These are phyloP conservation scores for Erodium maritimum DNA, from an alignment of 345 rosid species.

Conservation along the genomic window DNA sequence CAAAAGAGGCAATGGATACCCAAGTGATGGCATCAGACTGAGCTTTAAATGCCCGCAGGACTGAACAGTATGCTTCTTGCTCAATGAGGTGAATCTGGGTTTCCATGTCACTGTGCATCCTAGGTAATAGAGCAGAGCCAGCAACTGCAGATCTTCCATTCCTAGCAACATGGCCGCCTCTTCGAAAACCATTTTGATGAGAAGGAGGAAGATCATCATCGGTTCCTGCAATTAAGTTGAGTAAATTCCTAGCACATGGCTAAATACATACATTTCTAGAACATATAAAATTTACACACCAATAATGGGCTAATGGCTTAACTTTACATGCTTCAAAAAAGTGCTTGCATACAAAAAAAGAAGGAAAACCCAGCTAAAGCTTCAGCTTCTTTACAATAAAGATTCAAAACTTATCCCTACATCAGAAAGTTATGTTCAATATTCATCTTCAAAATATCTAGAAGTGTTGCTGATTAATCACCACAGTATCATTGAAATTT, in stretches of 20 bases:
- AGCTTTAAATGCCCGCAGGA: slow-evolving; percentile 93
- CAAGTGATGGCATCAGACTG: slow-evolving; percentile 96
- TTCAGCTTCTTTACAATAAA: not conserved
- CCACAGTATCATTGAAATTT: not conserved
- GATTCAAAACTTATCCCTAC: not conserved
- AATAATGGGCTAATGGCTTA: not conserved
- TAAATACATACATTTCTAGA: not conserved
- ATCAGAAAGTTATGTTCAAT: not conserved
- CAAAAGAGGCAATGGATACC: slow-evolving; percentile 32
- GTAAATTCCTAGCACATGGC: not conserved
- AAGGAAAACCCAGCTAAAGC: not conserved
- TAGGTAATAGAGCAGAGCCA: slow-evolving; percentile 46
- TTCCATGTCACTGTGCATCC: slow-evolving; percentile 78
- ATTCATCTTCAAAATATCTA: not conserved
- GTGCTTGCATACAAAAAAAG: not conserved
- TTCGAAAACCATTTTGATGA: slow-evolving; percentile 76
- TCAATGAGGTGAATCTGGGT: slow-evolving; percentile 81
- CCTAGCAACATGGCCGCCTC: slow-evolving; percentile 56
- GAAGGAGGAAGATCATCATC: slow-evolving; percentile 98
- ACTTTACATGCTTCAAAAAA: not conserved
- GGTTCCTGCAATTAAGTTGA: slow-evolving; percentile 52
- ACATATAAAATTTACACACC: not conserved
- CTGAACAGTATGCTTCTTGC: slow-evolving; percentile 82
- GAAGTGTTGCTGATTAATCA: not conserved
- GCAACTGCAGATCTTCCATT: slow-evolving; percentile 73